phyloP scores from a whole-genome alignment of 306 rosid genomes.

The Fagus crenata region DNA sequence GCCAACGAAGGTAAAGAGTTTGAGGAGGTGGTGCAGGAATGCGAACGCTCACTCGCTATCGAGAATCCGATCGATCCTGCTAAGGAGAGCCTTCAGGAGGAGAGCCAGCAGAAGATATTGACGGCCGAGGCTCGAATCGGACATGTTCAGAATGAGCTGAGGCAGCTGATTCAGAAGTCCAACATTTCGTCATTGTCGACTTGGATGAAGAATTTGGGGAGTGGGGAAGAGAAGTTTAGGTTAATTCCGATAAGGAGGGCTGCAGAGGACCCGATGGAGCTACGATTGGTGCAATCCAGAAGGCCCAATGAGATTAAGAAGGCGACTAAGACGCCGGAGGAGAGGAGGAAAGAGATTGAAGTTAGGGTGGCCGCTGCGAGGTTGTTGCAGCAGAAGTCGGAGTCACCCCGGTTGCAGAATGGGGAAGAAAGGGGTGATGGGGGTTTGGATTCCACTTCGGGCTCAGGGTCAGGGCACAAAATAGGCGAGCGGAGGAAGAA shows the following conservation, averaged over 20 bases:
- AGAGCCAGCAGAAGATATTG: conserved; percentile 65
- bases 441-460: conserved; percentile 53
- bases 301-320: conserved; percentile 97
- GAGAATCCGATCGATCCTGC: conserved; percentile 80
- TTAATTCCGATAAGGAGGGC: conserved; percentile 77
- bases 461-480: conserved; percentile 60
- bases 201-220: conserved; percentile 90
- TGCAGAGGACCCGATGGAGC: conserved; percentile 95
- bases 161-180: conserved; percentile 87
- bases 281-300: conserved; percentile 65
- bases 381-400: conserved; percentile 75
- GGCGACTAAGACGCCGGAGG: conserved; percentile 85
- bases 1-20: conserved; percentile 78
- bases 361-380: conserved; percentile 98
- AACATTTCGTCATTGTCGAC: conserved; percentile 72
- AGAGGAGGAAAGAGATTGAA: conserved; percentile 91
- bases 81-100: conserved; percentile 87
- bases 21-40: conserved; percentile 81
- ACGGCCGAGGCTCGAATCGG: conserved; percentile 50
- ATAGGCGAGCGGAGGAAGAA: conserved; percentile 59
- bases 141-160: conserved; percentile 75
- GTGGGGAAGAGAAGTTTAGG: conserved; percentile 81
- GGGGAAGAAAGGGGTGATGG: conserved; percentile 64
- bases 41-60: conserved; percentile 74
- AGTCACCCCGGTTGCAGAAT: conserved; percentile 50